Percentiles rank a stretch among this genome's conserved stretches.
Conservation (phyloP, 768 basidiomycete genomes). For the Pleurotus sapidus region DNA sequence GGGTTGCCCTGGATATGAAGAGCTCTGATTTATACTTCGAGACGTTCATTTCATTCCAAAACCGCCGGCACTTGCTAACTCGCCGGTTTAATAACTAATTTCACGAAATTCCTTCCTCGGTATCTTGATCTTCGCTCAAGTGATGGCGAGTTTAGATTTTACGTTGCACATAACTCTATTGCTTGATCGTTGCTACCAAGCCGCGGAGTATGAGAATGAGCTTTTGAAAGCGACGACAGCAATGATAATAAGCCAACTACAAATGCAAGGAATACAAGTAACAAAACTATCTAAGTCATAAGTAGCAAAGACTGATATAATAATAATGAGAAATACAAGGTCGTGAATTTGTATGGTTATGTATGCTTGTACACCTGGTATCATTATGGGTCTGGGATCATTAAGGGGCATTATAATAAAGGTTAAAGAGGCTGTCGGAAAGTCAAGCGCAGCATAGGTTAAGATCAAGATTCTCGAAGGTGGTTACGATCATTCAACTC, state of each 20-base stretch:
- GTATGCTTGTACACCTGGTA: constrained; percentile 13
- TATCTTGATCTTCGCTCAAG: constrained; percentile 4
- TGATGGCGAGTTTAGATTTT: constrained; percentile 6
- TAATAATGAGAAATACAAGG: constrained; percentile 18
- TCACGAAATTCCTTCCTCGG: not conserved
- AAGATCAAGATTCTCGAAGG: constrained; percentile 5
- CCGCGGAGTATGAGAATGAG: not conserved
- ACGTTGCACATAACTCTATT: constrained; percentile 4
- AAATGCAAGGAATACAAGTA: constrained; percentile 12
- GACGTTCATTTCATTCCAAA: not conserved
- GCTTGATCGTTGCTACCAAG: constrained; percentile 1
- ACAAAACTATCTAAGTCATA: not conserved
- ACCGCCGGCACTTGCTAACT: constrained; percentile 7
- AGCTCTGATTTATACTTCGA: not conserved
- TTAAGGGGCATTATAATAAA: constrained; percentile 9
- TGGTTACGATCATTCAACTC: constrained; percentile 13
- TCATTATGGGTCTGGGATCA: constrained; percentile 4
- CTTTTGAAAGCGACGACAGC: too few species aligned
- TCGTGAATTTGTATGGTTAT: constrained; percentile 19
- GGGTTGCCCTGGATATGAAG: not conserved
- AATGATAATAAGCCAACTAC: constrained; percentile 11
- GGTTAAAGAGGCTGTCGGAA: constrained; percentile 9
- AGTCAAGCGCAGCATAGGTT: constrained; percentile 2
- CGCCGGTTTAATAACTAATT: constrained; percentile 5
- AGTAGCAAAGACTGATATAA: constrained; percentile 3